Evolutionary conservation across 441 rosid species (phyloP).

Genomic region (Pelargonium fulgidum): DNA sequence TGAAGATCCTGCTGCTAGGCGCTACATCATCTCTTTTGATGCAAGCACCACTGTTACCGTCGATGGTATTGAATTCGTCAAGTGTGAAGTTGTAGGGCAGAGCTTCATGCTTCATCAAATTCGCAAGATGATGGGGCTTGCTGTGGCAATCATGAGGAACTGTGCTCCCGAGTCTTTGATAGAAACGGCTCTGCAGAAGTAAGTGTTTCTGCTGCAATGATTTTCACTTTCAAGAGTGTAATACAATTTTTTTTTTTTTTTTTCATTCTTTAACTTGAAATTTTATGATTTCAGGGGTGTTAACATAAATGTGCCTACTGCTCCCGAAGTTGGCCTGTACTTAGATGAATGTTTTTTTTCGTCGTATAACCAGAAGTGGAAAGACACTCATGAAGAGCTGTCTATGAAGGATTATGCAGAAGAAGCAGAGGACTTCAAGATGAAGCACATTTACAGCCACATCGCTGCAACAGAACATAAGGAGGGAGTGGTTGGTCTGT

Average conservation of each 20-base stretch:
- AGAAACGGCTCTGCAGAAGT: conserved; percentile 64
- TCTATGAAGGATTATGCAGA: conserved; percentile 63
- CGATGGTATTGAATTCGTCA: conserved; percentile 70
- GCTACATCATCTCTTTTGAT: conserved; percentile 63
- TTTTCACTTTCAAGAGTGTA: background rate
- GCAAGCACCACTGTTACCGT: conserved; percentile 47
- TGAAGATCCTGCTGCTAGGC: conserved; percentile 73
- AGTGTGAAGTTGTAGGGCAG: conserved; percentile 95
- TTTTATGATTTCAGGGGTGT: conserved; percentile 44
- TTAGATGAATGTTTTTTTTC: conserved; percentile 84
- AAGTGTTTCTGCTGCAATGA: conserved; percentile 17
- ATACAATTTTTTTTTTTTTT: background rate
- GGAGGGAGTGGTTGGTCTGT: conserved; percentile 71
- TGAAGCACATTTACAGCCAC: conserved; percentile 76
- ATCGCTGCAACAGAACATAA: conserved; percentile 69
- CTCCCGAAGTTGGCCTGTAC: conserved; percentile 92
- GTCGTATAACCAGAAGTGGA: conserved; percentile 75
- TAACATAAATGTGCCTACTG: conserved; percentile 66
- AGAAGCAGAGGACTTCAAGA: conserved; percentile 70
- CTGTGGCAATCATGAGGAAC: conserved; percentile 78
- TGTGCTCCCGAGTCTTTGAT: conserved; percentile 68
- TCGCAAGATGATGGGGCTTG: conserved; percentile 84
- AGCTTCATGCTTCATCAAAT: conserved; percentile 99
- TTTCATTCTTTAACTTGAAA: background rate
- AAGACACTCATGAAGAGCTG: conserved; percentile 71